Evolutionary conservation across 2,329 filamentous ascomycete species (phyloP), one percentile per base, ranked within the genome.

Genomic region (Colletotrichum camelliae): DNA sequence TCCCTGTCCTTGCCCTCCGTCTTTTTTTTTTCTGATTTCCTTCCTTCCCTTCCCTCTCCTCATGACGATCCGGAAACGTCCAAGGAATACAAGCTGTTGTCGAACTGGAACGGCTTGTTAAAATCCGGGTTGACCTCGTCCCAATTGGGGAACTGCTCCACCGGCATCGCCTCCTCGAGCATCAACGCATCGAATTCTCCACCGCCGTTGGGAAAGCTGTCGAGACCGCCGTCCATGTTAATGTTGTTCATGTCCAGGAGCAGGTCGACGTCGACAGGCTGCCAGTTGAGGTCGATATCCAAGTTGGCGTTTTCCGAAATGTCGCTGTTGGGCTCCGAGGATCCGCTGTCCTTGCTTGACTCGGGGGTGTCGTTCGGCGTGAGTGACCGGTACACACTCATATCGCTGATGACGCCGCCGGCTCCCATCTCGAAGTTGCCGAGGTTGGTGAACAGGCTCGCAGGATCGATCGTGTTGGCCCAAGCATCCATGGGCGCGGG

Each of bases 311-410:
- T 86, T 72, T 93, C 91, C 4, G 90, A 88, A 21, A 93, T 89
- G 78, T 93, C 91, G 79, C 91, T 93, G 76, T 89, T 92, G 12
- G 90, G 89, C 79, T 93, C 91, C 55, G 91, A 92, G 10, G 85
- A 82, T 5, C 89, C 88, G 78, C 88, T 89, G 72, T 93, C 91
- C 81, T 92, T 92, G 82, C 87, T 90, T 3, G 91, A 93, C 78
- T 93, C 91, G 1, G 91, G 92, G 9, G 92, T 93, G 80, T 93
- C 91, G 75, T 92, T 91, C 1, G 91, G 91, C 29, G 91, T 91
- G 72, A 89, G 84, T 1, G 89, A 87, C 24, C 88, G 88, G 79
- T 91, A 92, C 10, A 89, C 84, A 70, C 83, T 86, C 80, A 89
- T 87, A 77, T 93, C 89, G 15, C 86, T 86, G 70, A 91, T 88